Conservation (phyloP, 805 yeast genomes). For the Naumovozyma castellii region DNA sequence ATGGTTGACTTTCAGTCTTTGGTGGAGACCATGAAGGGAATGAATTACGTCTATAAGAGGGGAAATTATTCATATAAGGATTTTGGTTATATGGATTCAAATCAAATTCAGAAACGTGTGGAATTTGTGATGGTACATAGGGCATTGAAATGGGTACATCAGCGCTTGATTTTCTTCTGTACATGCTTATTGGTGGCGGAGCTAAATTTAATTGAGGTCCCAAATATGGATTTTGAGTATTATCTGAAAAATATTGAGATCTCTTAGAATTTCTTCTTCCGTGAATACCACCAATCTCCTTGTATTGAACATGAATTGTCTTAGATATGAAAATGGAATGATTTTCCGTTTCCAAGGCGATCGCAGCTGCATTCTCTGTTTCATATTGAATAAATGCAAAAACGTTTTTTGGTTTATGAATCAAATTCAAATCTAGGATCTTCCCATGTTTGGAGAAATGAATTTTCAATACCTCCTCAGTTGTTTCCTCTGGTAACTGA, state of each 20-base stretch:
- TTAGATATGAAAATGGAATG: slow-evolving; percentile 64
- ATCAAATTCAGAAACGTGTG: slow-evolving; percentile 13
- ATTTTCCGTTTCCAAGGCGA: slow-evolving; percentile 79
- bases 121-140: slow-evolving; percentile 7
- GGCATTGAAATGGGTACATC: slow-evolving; percentile 6
- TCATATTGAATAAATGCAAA: slow-evolving; percentile 69
- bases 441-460: slow-evolving; percentile 63
- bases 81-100: slow-evolving; percentile 10
- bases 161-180: slow-evolving; percentile 32
- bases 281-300: slow-evolving; percentile 39
- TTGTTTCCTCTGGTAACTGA: slow-evolving; percentile 48
- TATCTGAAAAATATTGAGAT: slow-evolving; percentile 19
- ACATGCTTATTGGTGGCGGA: slow-evolving; percentile 71
- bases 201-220: slow-evolving; percentile 47
- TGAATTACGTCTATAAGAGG: slow-evolving; percentile 16
- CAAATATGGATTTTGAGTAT: slow-evolving; percentile 11
- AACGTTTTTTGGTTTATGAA: slow-evolving; percentile 40
- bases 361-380: slow-evolving; percentile 65
- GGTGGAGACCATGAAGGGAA: slow-evolving; percentile 5
- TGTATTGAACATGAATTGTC: slow-evolving; percentile 79
- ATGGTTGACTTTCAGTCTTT: neutral
- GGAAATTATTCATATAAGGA: slow-evolving; percentile 11
- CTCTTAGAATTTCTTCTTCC: slow-evolving; percentile 17
- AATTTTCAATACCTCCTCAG: slow-evolving; percentile 44
- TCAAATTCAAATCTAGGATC: slow-evolving; percentile 46